Evolutionary conservation across 176 grass and related monocot species (phyloP), one percentile per base, ranked within the genome.

Genomic region (Hyparrhenia diplandra): DNA sequence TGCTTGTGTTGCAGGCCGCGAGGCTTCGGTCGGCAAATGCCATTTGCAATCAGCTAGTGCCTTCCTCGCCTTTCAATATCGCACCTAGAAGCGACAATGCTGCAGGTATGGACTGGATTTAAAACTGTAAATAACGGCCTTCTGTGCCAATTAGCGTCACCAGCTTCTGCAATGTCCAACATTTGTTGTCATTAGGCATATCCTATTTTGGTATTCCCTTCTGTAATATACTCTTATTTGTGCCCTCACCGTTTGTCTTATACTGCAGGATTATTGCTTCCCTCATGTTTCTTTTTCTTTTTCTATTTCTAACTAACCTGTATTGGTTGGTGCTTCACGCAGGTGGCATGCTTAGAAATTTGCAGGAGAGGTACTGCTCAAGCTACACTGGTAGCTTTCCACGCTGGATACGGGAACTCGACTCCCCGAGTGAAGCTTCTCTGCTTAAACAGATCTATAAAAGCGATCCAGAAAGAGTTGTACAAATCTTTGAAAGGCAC

Each of bases 401-500:
- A 7, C 86, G 88, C 71, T 92, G 88, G 80, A 59, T 83, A 42
- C 77, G 86, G 13, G 84, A 89, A 32, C 63, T 92, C 12, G 86
- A 91, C 77, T 83, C 74, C 16, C 58, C 81, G 0, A 98, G 78
- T 63, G 88, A 98, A 27, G 45, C 80, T 30, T 69, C 78, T 73
- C 80, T 98, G 14, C 88, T 93, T 9, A 98, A 94, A 58, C 88
- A 94, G 62, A 86, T 98, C 34, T 91, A 91, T 57, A 92, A 63
- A 84, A 91, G 88, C 63, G 88, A 89, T 34, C 95, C 95, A 78
- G 92, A 94, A 91, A 92, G 86, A 63, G 86, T 98, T 45, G 85
- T 98, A 54, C 85, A 93, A 27, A 86, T 98, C 59, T 93, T 98
- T 28, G 95, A 98, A 80, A 94, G 82, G 78, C 86, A 91, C 36